Conservation (phyloP, 2,329 filamentous ascomycete species). For the Paramyrothecium roridum region DNA sequence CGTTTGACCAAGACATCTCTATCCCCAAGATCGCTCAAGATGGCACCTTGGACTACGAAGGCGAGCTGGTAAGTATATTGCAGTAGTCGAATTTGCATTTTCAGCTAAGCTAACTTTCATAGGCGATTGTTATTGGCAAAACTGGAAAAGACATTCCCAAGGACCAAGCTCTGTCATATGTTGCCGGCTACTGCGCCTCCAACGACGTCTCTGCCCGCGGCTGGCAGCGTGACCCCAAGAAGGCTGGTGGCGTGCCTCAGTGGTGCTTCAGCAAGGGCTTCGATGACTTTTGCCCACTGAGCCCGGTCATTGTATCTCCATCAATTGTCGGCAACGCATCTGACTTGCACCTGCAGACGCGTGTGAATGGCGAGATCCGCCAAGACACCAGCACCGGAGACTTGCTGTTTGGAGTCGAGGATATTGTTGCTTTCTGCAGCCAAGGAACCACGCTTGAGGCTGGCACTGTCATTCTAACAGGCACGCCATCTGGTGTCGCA, state of each 20-base stretch:
- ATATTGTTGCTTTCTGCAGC: constrained; percentile 42
- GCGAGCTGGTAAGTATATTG: constrained; percentile 33
- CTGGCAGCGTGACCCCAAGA: constrained; percentile 47
- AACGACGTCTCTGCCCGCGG: constrained; percentile 56
- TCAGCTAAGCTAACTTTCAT: not conserved
- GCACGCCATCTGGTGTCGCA: constrained; percentile 45
- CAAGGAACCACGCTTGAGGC: constrained; percentile 46
- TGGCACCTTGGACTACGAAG: constrained; percentile 45
- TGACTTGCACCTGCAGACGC: constrained; percentile 27
- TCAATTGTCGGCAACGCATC: constrained; percentile 22
- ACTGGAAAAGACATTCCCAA: constrained; percentile 48
- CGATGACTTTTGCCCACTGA: constrained; percentile 54
- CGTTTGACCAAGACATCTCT: constrained; percentile 31
- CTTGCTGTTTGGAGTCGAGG: constrained; percentile 46
- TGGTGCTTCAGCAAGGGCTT: constrained; percentile 56
- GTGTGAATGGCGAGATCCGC: constrained; percentile 47
- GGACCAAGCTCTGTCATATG: constrained; percentile 38
- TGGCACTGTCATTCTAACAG: constrained; percentile 48
- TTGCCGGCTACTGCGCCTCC: constrained; percentile 42
- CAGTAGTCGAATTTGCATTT: not conserved
- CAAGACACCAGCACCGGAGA: constrained; percentile 46
- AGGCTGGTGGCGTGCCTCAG: constrained; percentile 37
- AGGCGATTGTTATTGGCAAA: constrained; percentile 49
- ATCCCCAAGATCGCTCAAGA: constrained; percentile 46
- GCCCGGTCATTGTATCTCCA: constrained; percentile 39